A percentile compares a stretch with the other conserved stretches of the same genome.
These are phyloP conservation scores for Trametes gibbosa DNA, from an alignment of 768 basidiomycete genomes.

Conservation along the genomic window DNA sequence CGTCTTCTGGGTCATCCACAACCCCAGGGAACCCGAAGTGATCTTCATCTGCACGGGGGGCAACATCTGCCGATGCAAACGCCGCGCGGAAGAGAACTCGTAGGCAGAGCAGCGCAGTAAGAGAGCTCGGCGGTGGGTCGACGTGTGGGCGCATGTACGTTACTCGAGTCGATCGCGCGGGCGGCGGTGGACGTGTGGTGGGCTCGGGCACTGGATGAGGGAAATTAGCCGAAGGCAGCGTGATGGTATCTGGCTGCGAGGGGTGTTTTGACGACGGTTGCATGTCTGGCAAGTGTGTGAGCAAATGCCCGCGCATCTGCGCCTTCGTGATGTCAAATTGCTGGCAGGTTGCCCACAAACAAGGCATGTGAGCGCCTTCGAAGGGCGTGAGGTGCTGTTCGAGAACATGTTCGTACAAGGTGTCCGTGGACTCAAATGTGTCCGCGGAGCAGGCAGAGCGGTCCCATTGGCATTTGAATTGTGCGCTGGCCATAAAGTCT, in stretches of 20 bases:
- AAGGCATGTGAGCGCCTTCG: slow-evolving; percentile 48
- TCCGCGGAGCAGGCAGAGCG: slow-evolving; percentile 50
- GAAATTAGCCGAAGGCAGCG: slow-evolving; percentile 53
- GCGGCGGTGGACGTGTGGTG: slow-evolving; percentile 67
- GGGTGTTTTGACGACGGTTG: slow-evolving; percentile 58
- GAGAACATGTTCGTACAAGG: slow-evolving; percentile 72
- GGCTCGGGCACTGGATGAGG: slow-evolving; percentile 60
- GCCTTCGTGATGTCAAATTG: slow-evolving; percentile 45
- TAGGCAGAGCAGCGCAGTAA: slow-evolving; percentile 79
- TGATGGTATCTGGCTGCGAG: slow-evolving; percentile 71
- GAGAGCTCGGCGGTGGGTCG: slow-evolving; percentile 70
- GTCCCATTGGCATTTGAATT: slow-evolving; percentile 79
- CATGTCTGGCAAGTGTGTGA: slow-evolving; percentile 70
- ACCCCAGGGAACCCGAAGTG: slow-evolving; percentile 90
- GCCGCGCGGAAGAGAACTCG: slow-evolving; percentile 81
- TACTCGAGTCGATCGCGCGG: slow-evolving; percentile 61
- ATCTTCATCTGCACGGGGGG: slow-evolving; percentile 73
- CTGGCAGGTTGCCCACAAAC: slow-evolving; percentile 73
- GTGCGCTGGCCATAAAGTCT: slow-evolving; percentile 53
- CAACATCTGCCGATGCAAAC: slow-evolving; percentile 65
- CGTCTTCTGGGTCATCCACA: slow-evolving; percentile 59
- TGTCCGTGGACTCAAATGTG: slow-evolving; percentile 51
- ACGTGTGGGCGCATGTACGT: slow-evolving; percentile 54
- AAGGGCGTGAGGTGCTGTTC: slow-evolving; percentile 48
- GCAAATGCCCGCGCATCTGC: slow-evolving; percentile 61